A percentile compares a stretch with the other conserved stretches of the same genome.
These are phyloP conservation scores for Auricularia heimuer DNA, from an alignment of 768 basidiomycete species.

Conservation along the genomic window DNA sequence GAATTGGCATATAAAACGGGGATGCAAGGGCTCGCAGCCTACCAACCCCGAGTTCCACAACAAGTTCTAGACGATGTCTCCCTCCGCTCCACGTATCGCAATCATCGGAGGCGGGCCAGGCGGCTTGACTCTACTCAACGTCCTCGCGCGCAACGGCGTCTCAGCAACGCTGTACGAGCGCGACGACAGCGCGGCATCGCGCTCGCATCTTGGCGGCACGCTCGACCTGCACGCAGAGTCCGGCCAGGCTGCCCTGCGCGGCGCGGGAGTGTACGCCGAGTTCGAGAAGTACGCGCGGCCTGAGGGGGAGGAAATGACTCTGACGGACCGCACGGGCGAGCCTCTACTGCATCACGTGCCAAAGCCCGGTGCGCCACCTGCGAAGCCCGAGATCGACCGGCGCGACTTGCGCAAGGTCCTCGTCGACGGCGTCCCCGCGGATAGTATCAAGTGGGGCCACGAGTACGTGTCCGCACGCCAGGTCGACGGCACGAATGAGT, in stretches of 20 bases:
- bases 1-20: too few species aligned
- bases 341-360: neutral
- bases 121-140: neutral
- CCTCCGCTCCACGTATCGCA: neutral
- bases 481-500: neutral
- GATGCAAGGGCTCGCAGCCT: too few species aligned
- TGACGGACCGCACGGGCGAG: constrained; percentile 10
- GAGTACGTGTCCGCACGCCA: neutral
- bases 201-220: constrained; percentile 9
- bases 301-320: constrained; percentile 15
- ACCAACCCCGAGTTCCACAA: too few species aligned
- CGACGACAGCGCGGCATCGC: neutral
- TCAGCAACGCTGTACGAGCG: neutral
- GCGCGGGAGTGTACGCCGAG: constrained; percentile 15
- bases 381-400: neutral
- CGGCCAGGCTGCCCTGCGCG: constrained; percentile 16
- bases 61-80: neutral
- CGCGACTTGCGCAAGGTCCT: constrained; percentile 9
- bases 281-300: constrained; percentile 13
- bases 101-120: constrained; percentile 15
- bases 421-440: constrained; percentile 8
- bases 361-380: neutral
- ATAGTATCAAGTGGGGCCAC: constrained; percentile 7
- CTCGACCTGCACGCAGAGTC: constrained; percentile 21
- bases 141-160: neutral